Percentiles rank a stretch among this genome's conserved stretches.
Conservation (phyloP, 148 eudicot genomes). For the Fagopyrum tataricum region DNA sequence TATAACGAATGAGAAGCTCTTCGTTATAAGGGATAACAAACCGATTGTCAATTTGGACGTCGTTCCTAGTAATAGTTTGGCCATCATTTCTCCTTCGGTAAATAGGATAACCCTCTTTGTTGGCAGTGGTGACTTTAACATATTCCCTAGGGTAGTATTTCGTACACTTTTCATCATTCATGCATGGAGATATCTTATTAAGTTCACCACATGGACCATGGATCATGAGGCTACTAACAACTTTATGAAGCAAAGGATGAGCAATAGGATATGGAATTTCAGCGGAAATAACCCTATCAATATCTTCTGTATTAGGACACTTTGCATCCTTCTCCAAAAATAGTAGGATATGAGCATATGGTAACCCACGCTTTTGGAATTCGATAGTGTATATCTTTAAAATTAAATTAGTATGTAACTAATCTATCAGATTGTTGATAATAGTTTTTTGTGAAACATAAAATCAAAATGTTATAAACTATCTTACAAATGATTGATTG, state of each 20-base stretch:
- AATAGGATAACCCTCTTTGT: not conserved
- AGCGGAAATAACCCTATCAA: not conserved
- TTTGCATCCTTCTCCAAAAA: not conserved
- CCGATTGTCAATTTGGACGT: not conserved
- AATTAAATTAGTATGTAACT: too few species aligned
- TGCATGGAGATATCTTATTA: not conserved
- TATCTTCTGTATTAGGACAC: not conserved
- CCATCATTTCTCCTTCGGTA: constrained; percentile 9
- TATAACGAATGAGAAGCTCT: constrained; percentile 9
- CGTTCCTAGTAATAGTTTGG: constrained; percentile 12
- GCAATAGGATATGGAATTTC: not conserved
- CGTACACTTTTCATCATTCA: not conserved
- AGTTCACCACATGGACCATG: constrained; percentile 7
- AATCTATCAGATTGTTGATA: too few species aligned
- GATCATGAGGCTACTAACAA: not conserved
- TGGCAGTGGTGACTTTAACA: not conserved
- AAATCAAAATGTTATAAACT: too few species aligned
- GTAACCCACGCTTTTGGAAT: constrained; percentile 15
- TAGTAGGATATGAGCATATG: not conserved
- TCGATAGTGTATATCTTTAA: constrained; percentile 1
- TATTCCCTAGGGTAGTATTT: constrained; percentile 12
- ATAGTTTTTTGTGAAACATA: too few species aligned
- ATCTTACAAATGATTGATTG: too few species aligned
- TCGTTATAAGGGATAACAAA: not conserved
- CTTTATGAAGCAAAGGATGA: not conserved